Evolutionary conservation across 306 rosid genomes (phyloP), one percentile per base, ranked within the genome.

Genomic region (Nissolia schottii): DNA sequence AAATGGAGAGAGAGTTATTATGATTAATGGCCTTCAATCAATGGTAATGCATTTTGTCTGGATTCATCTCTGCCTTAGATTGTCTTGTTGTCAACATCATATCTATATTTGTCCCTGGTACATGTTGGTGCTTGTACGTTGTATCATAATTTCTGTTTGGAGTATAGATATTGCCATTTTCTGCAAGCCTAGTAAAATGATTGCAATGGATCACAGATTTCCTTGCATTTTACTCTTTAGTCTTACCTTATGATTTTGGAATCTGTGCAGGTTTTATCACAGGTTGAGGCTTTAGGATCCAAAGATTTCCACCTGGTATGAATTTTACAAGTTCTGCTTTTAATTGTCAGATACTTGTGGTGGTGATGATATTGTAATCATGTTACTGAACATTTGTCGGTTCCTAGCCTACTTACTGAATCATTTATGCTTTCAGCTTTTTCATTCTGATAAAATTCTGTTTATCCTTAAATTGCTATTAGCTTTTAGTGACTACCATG

Each of bases 1-100:
- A 59, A 83, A 78, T 63, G 92, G 80, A 28, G 95, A 86, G 76
- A 84, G 84, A 20, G 88, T 64, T 25, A 82, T 94, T 45, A 66
- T 81, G 88, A 80, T 94, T 64, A 91, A 88, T 75, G 97, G 99
- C 83, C 97, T 86, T 49, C 97, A 89, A 81, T 85, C 85, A 76
- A 54, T 76, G 95, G 99, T 94, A 89, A 82, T 81, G 56, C 59
- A 20, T 70, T 61, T 59, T 60, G 16, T 76, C 53, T 72, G 32
- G 67, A 54, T 71, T 51, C 50, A 14, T 24, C 60, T 79, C 14
- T 71, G 29, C 65, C 37, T 57, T 70, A 13, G 38, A 71, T 48
- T 68, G n/a, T n/a, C n/a, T n/a, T n/a, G n/a, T n/a, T n/a, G 65
- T 57, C 48, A 59, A 57, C 16, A 49, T 67, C 31, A 48, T 71